Base-by-base conservation (phyloP, 495 filamentous ascomycete genomes). In the Hypoxylon rickii region DNA sequence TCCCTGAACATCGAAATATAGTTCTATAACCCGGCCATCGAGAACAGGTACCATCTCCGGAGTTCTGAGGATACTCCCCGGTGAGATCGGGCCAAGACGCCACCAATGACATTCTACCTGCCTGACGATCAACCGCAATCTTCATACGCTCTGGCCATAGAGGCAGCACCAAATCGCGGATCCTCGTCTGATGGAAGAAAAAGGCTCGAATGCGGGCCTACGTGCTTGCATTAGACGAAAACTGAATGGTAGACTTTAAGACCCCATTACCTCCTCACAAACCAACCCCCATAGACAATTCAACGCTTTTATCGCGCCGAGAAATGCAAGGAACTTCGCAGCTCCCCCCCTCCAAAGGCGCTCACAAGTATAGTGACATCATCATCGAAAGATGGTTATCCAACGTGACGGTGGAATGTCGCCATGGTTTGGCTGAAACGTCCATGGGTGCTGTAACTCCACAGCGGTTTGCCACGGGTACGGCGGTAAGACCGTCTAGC, bases 401-500 rank as follows among this genome's bases (percentile, higher is more conserved):
- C 32, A 20, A 37, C 32, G 32, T 21, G 46, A 40, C 38, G n/a
- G 41, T 53, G 42, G 53, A 53, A 44, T 49, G 22, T 62, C 38
- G 52, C 46, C 29, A 24, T 32, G 31, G 22, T 36, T 48, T 63
- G 29, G 44, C 10, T 32, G 33, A 44, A 40, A 41, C 20, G 20
- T 29, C 24, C 10, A 29, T 29, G 24, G 10, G 10, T 46, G 33
- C 39, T 48, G 48, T 16, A 58, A 37, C 48, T 63, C 53, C 53
- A 63, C 59, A 45, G 39, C 44, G 59, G 53, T 39, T 58, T 63
- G 49, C 49, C 44, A 43, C 53, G 59, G 59, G 21, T 63, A 58
- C 24, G 54, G 52, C 53, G 59, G 21, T 63, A 58, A 31, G 54
- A 58, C 53, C 53, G 53, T 45, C 49, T 44, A 45, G 45, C 57